A percentile compares a stretch with the other conserved stretches of the same genome.
phyloP scores from a whole-genome alignment of 1,284 basidiomycete species.

The Ganoderma sinense region DNA sequence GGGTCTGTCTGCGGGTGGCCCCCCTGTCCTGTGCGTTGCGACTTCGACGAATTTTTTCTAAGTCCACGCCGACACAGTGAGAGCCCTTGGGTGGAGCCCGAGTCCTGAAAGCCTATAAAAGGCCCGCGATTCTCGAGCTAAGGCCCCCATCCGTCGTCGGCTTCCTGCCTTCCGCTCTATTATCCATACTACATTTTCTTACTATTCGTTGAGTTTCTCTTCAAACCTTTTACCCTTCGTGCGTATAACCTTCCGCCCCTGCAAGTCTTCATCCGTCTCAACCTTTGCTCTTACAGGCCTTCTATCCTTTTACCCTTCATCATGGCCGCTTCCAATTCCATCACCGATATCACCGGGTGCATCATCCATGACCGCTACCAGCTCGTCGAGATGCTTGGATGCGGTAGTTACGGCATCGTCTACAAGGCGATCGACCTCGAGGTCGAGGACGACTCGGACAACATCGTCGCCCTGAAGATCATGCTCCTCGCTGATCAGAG shows the following conservation, averaged over 20 bases:
- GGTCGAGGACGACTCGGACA: constrained; percentile 9
- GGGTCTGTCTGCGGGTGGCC: background rate
- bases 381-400: constrained; percentile 34
- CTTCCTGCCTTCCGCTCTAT: constrained; percentile 1
- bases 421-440: constrained; percentile 40
- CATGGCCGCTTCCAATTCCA: constrained; percentile 8
- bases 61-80: background rate
- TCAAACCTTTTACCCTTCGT: background rate
- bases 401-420: constrained; percentile 41
- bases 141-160: background rate
- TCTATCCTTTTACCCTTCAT: background rate
- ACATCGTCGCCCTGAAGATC: constrained; percentile 37
- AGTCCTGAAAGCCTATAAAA: background rate
- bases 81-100: background rate
- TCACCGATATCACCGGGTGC: constrained; percentile 27
- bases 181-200: background rate
- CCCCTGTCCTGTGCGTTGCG: background rate
- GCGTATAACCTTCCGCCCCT: no score
- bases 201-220: background rate
- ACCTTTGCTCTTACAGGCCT: background rate
- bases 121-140: background rate
- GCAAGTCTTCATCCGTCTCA: no score
- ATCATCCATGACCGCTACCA: constrained; percentile 18
- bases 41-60: background rate
- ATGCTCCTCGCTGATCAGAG: constrained; percentile 26